Evolutionary conservation across 2,329 filamentous ascomycete genomes (phyloP).

Genomic region (Diaporthe sp.): DNA sequence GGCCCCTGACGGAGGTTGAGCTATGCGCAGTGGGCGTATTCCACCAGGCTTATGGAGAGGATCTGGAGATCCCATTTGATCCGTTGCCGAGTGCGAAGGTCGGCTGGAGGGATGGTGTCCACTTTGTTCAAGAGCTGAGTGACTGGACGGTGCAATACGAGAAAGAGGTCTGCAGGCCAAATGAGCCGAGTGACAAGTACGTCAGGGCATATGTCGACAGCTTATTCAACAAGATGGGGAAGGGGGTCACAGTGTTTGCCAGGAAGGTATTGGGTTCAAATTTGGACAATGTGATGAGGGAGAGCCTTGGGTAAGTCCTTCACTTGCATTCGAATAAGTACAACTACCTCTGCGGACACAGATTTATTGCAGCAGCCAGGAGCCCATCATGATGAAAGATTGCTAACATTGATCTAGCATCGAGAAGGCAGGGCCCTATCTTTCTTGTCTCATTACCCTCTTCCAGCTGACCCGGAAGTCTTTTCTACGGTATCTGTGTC

Average conservation of each 20-base stretch:
- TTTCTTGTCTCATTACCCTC: background rate
- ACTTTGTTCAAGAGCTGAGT: conserved; percentile 5
- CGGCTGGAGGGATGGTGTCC: background rate
- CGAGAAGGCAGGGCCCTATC: background rate
- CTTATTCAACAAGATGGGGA: background rate
- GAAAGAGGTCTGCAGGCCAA: background rate
- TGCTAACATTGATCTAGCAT: background rate
- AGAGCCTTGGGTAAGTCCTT: conserved; percentile 4
- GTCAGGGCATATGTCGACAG: background rate
- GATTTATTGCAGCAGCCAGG: background rate
- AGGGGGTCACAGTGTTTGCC: background rate
- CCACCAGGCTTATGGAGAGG: background rate
- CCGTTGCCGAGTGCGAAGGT: background rate
- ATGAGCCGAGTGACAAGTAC: background rate
- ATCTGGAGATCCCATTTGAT: background rate
- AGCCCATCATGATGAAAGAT: background rate
- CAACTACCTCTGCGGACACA: no score
- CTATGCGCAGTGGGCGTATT: background rate
- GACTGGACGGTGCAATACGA: conserved; percentile 3
- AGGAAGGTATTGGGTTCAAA: background rate
- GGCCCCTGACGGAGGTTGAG: background rate
- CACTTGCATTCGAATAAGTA: background rate
- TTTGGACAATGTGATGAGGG: conserved; percentile 1
- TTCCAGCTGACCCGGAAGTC: background rate
- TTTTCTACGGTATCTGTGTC: background rate